Evolutionary conservation across 2,329 filamentous ascomycete species (phyloP).

Genomic region (Coniochaeta sp.): DNA sequence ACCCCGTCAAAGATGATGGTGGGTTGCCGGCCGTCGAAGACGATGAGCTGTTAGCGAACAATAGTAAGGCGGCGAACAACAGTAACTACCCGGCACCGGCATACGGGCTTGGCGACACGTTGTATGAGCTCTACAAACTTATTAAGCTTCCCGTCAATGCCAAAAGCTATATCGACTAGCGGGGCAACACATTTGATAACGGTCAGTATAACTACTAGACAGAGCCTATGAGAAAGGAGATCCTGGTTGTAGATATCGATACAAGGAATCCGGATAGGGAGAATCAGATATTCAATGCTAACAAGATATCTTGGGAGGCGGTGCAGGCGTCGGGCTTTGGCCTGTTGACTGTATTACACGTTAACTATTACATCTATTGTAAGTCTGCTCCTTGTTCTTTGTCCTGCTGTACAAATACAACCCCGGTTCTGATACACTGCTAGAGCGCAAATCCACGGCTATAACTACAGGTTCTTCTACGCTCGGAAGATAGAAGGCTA

Average conservation of each 20-base stretch:
- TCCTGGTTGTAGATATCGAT: slow-evolving; percentile 8
- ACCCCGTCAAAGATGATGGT: background rate
- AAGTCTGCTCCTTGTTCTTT: background rate
- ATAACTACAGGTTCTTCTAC: slow-evolving; percentile 39
- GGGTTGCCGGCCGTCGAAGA: no score
- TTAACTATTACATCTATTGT: slow-evolving; percentile 30
- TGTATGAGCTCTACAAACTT: slow-evolving; percentile 2
- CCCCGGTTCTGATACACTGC: background rate
- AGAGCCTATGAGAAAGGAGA: slow-evolving; percentile 2
- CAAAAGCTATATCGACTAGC: slow-evolving; percentile 4
- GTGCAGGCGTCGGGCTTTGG: slow-evolving; percentile 7
- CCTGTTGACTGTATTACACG: slow-evolving; percentile 16
- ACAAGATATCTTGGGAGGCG: slow-evolving; percentile 6
- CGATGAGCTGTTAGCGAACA: no score
- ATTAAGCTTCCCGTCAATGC: slow-evolving; percentile 4
- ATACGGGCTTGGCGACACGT: background rate
- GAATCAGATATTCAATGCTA: slow-evolving; percentile 5
- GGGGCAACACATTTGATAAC: slow-evolving; percentile 1
- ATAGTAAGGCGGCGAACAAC: background rate
- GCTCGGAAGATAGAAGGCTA: slow-evolving; percentile 31
- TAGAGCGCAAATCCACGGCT: slow-evolving; percentile 37
- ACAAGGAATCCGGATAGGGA: slow-evolving; percentile 4
- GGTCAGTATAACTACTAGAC: slow-evolving; percentile 1
- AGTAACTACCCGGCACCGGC: background rate
- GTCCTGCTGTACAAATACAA: no score